These are phyloP conservation scores for Aurinia saxatilis DNA, from an alignment of 345 rosid genomes.

Conservation along the genomic window DNA sequence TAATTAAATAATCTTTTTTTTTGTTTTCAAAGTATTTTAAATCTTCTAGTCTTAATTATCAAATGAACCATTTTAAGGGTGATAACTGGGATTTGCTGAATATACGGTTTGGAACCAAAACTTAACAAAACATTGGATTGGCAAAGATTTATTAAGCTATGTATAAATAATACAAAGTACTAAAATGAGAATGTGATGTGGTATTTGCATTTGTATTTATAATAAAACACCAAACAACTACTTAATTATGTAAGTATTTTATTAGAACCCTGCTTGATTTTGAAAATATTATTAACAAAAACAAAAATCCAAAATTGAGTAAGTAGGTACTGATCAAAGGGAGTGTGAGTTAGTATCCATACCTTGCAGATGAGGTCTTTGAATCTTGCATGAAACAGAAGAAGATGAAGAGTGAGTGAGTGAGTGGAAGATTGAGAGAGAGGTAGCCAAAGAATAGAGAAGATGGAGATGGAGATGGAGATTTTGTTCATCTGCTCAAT, in stretches of 20 bases:
- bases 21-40: not conserved
- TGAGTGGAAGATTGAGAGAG: constrained; percentile 19
- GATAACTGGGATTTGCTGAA: not conserved
- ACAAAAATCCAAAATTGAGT: not conserved
- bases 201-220: not conserved
- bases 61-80: not conserved
- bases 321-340: not conserved
- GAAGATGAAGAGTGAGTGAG: constrained; percentile 11
- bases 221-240: not conserved
- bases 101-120: not conserved
- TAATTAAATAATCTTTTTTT: not conserved
- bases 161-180: not conserved
- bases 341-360: constrained; percentile 8
- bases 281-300: not conserved
- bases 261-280: not conserved
- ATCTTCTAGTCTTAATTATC: not conserved
- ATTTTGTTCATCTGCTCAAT: constrained; percentile 12
- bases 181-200: not conserved
- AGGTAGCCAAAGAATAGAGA: constrained; percentile 7
- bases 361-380: constrained; percentile 66
- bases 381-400: constrained; percentile 74
- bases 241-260: not conserved
- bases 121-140: not conserved
- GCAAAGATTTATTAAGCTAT: not conserved
- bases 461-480: constrained; percentile 8